Evolutionary conservation across 164 flowering plant genomes (phyloP).

Genomic region (Warburgia ugandensis): DNA sequence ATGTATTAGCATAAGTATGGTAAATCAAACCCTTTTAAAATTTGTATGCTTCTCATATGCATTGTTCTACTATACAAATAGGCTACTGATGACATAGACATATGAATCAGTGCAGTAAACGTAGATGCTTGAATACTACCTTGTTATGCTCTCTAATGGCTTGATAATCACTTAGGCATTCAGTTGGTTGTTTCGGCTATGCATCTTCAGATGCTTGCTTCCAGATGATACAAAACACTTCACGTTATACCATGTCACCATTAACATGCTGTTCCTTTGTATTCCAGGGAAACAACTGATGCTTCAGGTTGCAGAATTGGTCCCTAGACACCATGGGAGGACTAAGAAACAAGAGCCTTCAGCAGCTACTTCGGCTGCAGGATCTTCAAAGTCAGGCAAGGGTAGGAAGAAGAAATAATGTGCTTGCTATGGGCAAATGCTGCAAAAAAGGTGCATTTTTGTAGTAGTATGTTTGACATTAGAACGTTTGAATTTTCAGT

Average conservation of each 20-base stretch:
- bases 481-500: no score
- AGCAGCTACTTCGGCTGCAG: constrained; percentile 43
- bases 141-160: background rate
- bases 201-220: background rate
- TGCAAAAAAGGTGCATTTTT: no score
- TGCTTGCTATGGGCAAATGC: no score
- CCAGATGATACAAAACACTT: background rate
- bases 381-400: constrained; percentile 60
- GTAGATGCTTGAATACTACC: background rate
- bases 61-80: no score
- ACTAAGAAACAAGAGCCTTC: constrained; percentile 63
- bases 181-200: background rate
- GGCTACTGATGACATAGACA: no score
- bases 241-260: background rate
- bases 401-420: constrained; percentile 68
- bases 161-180: background rate
- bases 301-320: constrained; percentile 78
- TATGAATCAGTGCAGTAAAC: background rate
- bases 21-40: no score
- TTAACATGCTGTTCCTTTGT: background rate
- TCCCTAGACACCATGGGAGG: constrained; percentile 80
- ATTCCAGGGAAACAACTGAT: constrained; percentile 78
- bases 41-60: no score
- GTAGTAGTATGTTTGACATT: no score
- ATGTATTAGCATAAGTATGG: no score